Conservation (phyloP, 2,329 filamentous ascomycete genomes). For the Colletotrichum camelliae region DNA sequence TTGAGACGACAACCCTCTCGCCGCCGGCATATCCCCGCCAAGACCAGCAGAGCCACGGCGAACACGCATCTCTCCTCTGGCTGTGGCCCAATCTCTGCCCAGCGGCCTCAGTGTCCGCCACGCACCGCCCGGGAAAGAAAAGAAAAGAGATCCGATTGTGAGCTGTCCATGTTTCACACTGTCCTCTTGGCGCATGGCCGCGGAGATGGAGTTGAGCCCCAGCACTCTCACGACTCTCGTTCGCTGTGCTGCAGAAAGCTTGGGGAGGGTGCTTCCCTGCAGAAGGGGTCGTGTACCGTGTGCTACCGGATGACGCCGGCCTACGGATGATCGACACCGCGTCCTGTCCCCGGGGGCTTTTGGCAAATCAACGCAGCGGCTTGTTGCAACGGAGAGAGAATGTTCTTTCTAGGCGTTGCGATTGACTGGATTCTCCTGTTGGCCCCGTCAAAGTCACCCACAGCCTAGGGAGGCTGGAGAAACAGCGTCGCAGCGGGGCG, state of each 20-base stretch:
- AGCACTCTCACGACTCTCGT: not conserved
- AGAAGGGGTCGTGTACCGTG: not conserved
- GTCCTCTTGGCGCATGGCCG: not conserved
- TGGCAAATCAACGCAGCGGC: not conserved
- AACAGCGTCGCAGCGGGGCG: not conserved
- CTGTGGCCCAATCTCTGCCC: not conserved
- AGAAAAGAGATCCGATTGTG: not conserved
- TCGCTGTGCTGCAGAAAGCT: not conserved
- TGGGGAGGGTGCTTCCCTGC: not conserved
- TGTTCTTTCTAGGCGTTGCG: not conserved
- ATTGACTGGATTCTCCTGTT: not conserved
- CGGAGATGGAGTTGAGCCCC: not conserved
- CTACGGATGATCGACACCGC: slow-evolving; percentile 15
- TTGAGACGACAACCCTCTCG: not conserved
- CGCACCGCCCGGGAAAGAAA: not conserved
- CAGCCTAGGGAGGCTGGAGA: not conserved
- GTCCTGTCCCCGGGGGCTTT: not conserved
- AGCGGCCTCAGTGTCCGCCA: not conserved
- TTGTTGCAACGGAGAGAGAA: not conserved
- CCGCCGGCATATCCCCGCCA: slow-evolving; percentile 15
- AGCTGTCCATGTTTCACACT: slow-evolving; percentile 11
- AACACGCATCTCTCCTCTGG: not conserved
- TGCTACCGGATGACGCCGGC: not conserved
- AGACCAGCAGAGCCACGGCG: slow-evolving; percentile 16
- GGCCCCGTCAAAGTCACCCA: not conserved